Evolutionary conservation across 768 basidiomycete genomes (phyloP).

Genomic region (Psilocybe azurescens): DNA sequence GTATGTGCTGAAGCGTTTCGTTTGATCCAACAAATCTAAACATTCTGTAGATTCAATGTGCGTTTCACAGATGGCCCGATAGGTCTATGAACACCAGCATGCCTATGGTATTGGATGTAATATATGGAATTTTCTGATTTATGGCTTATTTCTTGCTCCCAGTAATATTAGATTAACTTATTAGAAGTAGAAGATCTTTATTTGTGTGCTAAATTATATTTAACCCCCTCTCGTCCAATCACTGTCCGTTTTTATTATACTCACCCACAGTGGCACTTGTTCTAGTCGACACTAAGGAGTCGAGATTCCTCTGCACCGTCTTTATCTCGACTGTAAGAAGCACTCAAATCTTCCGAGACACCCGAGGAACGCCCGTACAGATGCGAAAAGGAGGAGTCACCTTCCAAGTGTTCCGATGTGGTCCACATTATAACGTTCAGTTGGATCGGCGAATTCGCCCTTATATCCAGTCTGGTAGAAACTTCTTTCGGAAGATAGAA

Average conservation of each 20-base stretch:
- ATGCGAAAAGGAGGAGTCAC: not conserved
- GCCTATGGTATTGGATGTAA: not conserved
- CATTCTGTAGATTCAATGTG: conserved; percentile 36
- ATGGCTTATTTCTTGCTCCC: not conserved
- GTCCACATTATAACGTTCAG: not conserved
- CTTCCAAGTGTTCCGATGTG: not conserved
- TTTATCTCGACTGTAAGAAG: too few species aligned
- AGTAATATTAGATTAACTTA: conserved; percentile 1
- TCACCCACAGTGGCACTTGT: too few species aligned
- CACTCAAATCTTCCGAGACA: not conserved
- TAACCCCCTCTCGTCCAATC: too few species aligned
- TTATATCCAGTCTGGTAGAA: too few species aligned
- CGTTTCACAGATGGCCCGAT: conserved; percentile 38
- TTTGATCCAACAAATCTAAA: not conserved
- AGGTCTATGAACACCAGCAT: conserved; percentile 26
- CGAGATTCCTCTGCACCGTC: too few species aligned
- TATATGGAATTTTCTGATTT: conserved; percentile 2
- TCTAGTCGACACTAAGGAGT: too few species aligned
- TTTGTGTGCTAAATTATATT: not conserved
- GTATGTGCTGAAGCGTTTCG: conserved; percentile 25
- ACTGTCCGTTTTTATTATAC: too few species aligned
- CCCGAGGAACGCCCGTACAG: not conserved
- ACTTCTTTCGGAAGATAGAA: too few species aligned
- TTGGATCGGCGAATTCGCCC: too few species aligned
- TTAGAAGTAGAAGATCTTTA: not conserved